Evolutionary conservation across 1,284 basidiomycete species (phyloP).

Genomic region (Rhodotorula sp.): DNA sequence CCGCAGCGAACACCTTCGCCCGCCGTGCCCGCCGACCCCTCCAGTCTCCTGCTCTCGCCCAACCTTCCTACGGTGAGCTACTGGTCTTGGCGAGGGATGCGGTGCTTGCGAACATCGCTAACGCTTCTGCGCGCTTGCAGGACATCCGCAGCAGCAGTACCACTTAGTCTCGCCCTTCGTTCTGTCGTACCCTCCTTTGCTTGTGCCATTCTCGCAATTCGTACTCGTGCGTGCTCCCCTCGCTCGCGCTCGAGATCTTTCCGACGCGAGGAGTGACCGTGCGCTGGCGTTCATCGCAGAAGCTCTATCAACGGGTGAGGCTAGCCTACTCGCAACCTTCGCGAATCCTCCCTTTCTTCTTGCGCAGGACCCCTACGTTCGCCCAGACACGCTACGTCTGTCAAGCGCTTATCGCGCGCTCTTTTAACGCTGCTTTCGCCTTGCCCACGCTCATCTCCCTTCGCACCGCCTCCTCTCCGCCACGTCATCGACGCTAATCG

Average conservation of each 20-base stretch:
- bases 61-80: too few relatives aligned
- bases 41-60: not conserved
- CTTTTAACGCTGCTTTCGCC: not conserved
- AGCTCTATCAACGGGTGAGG: not conserved
- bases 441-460: too few relatives aligned
- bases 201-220: not conserved
- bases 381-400: not conserved
- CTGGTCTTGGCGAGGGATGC: too few relatives aligned
- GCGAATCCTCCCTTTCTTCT: not conserved
- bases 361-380: too few relatives aligned
- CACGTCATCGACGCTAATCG: not conserved
- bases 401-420: not conserved
- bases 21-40: too few relatives aligned
- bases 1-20: too few relatives aligned
- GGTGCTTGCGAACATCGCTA: too few relatives aligned
- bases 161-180: not conserved
- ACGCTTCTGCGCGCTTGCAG: too few relatives aligned
- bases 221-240: not conserved
- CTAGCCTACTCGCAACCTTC: not conserved
- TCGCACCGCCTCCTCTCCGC: not conserved
- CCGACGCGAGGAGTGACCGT: too few relatives aligned
- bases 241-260: not conserved
- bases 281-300: too few relatives aligned
- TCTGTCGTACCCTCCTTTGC: not conserved
- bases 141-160: not conserved